Base-by-base conservation (phyloP, 345 rosid species). In the Mangifera indica region DNA sequence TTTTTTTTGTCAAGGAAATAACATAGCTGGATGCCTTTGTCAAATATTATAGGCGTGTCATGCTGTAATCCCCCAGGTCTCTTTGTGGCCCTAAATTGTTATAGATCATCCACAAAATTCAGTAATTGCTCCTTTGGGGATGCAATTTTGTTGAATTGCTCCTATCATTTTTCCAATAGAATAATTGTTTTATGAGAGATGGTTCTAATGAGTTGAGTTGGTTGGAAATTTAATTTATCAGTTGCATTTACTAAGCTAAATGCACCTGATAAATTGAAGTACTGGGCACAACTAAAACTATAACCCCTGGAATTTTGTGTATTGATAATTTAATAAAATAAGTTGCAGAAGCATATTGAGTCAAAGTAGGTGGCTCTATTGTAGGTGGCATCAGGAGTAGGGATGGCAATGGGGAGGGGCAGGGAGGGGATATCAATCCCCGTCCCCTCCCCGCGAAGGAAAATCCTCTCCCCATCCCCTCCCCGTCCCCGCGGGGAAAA, bases 41-140 rank as follows among this genome's bases (percentile, higher is more conserved):
- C n/a, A 12, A 44, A 60, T 26, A 24, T 11, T 26, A 34, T 25
- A 18, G 29, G 57, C 66, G 10, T 59, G 73, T 44, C 65, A 70
- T 58, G 54, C 12, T 44, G 11, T 18, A 46, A 55, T 24, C 20
- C 12, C 52, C 53, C 8, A 46, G 46, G 5, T 7, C 45, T 59
- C 42, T 26, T 5, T 71, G 59, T 60, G 49, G 74, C 66, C 73
- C 66, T 59, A 17, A 12, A 45, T 44, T 17, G 10, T 58, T 22
- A 46, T 13, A 45, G 22, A 70, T 58, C 59, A 32, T 46, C 32
- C 10, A 0, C 5, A 44, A 6, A 69, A 22, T 1, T 14, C 24
- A 51, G 59, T 66, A 32, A 10, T 65, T 46, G 37, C 56, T 63
- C 25, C 53, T 63, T 5, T 21, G 9, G 67, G 54, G 22, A 65